These are phyloP conservation scores for Cyphellophora attinorum DNA, from an alignment of 2,329 filamentous ascomycete species.

Conservation along the genomic window DNA sequence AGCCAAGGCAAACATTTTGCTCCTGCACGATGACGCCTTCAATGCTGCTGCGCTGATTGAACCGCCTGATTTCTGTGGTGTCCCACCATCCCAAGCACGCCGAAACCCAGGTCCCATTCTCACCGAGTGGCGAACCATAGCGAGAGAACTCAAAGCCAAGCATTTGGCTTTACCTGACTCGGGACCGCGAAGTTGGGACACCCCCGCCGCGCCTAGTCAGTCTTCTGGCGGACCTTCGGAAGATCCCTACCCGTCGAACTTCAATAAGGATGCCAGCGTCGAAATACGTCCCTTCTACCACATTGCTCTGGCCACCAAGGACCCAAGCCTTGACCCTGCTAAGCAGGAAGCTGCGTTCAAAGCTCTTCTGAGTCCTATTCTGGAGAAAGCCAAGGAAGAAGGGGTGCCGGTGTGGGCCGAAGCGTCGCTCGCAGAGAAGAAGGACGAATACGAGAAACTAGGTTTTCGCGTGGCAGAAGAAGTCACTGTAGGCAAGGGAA, in stretches of 20 bases:
- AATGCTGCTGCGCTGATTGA: slow-evolving; percentile 17
- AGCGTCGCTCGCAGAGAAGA: slow-evolving; percentile 11
- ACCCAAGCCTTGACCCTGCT: slow-evolving; percentile 5
- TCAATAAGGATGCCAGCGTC: slow-evolving; percentile 18
- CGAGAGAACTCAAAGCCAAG: slow-evolving; percentile 15
- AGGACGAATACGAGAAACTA: slow-evolving; percentile 14
- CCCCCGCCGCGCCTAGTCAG: slow-evolving; percentile 17
- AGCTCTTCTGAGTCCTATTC: slow-evolving; percentile 11
- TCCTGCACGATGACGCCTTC: slow-evolving; percentile 10
- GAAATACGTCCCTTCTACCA: slow-evolving; percentile 18
- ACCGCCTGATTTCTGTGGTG: slow-evolving; percentile 18
- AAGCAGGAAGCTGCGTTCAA: slow-evolving; percentile 10
- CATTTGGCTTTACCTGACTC: slow-evolving; percentile 16
- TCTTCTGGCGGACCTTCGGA: slow-evolving; percentile 16
- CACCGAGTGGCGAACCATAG: slow-evolving; percentile 13
- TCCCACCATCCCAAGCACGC: slow-evolving; percentile 16
- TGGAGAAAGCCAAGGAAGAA: slow-evolving; percentile 14
- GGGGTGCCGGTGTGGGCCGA: slow-evolving; percentile 16
- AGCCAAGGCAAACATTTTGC: slow-evolving; percentile 14
- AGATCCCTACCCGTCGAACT: slow-evolving; percentile 17
- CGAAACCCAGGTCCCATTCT: slow-evolving; percentile 17
- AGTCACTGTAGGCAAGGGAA: slow-evolving; percentile 15
- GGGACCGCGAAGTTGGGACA: slow-evolving; percentile 17
- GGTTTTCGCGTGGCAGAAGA: slow-evolving; percentile 17
- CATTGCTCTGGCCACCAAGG: slow-evolving; percentile 14